Percentiles rank a stretch among this genome's conserved stretches.
phyloP scores from a whole-genome alignment of 2,329 filamentous ascomycete genomes.

The Phaeoacremonium minimum region DNA sequence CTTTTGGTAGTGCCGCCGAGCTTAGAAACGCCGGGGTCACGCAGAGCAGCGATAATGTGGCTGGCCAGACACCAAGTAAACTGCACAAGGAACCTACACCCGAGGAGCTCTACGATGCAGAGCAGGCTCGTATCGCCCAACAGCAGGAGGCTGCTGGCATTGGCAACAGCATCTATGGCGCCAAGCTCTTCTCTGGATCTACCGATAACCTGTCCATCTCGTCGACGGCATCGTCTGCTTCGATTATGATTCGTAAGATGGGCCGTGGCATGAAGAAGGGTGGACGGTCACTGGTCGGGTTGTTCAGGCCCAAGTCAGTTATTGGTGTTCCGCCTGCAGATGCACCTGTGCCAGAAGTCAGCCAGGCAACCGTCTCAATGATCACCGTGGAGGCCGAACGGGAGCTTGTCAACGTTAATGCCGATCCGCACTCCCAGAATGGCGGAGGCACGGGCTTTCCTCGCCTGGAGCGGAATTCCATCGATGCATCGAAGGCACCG shows the following conservation, averaged over 20 bases:
- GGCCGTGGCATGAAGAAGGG: constrained; percentile 97
- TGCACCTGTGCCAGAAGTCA: constrained; percentile 58
- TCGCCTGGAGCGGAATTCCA: constrained; percentile 75
- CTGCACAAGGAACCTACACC: constrained; percentile 61
- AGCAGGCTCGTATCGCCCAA: constrained; percentile 86
- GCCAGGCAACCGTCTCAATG: constrained; percentile 85
- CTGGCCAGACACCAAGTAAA: constrained; percentile 43
- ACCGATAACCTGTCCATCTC: constrained; percentile 93
- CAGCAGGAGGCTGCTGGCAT: constrained; percentile 90
- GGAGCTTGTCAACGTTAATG: constrained; percentile 74
- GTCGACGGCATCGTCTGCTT: constrained; percentile 84
- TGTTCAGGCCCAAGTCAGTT: constrained; percentile 92
- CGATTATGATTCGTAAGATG: constrained; percentile 97
- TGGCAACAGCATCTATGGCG: constrained; percentile 84
- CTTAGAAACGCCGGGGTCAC: constrained; percentile 70
- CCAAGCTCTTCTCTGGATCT: constrained; percentile 80
- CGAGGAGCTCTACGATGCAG: constrained; percentile 71
- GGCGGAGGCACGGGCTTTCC: constrained; percentile 78
- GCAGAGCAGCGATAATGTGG: constrained; percentile 38
- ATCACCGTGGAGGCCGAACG: constrained; percentile 93
- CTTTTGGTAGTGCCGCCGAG: constrained; percentile 92
- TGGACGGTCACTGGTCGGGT: constrained; percentile 81
- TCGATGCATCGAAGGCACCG: constrained; percentile 57
- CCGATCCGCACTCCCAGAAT: constrained; percentile 60
- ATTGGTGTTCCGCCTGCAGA: constrained; percentile 74